Evolutionary conservation across 106 monocot species (phyloP), one percentile per base, ranked within the genome.

Genomic region (Dioscorea dumetorum): DNA sequence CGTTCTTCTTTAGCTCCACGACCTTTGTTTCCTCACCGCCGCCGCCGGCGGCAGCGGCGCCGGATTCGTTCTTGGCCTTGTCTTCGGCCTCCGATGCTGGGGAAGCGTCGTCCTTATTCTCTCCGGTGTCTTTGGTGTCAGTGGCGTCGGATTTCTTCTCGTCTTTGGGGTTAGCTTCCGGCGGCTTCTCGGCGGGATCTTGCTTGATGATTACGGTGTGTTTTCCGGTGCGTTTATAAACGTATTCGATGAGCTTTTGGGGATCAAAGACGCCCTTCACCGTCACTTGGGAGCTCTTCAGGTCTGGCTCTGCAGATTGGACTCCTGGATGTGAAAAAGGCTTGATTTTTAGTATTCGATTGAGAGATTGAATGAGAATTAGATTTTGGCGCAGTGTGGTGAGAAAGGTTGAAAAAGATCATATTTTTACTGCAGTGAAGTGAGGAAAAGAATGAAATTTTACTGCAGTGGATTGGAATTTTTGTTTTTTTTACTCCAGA

Each of bases 181-280:
- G 33, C 31, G 82, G 73, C 63, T 76, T 70, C 50, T 78, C 79
- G 24, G 61, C 71, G 20, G 85, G 85, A 13, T 90, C 94, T 13
- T 71, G 48, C 58, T 85, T 91, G 14, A 91, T 77, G 48, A 94
- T 56, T 20, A 81, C 50, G 12, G 89, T 82, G 69, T 90, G 86
- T 69, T 90, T 94, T 15, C 94, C 87, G 7, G 90, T 94, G 21
- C 87, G 68, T 60, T 90, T 90, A 82, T 94, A 82, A 57, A 90
- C 67, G 78, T 90, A 90, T 49, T 84, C 78, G 12, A 80, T 87
- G 11, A 94, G 85, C 53, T 75, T 82, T 10, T 75, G 21, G 1
- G 87, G 75, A 48, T 90, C 82, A 66, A 94, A 76, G 5, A 82
- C 67, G 41, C 94, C 94, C 21, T 80, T 90, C 28, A 94, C 94